Percentiles rank a stretch among this genome's conserved stretches.
phyloP scores from a whole-genome alignment of 768 basidiomycete species.

The Butyriboletus loyo region DNA sequence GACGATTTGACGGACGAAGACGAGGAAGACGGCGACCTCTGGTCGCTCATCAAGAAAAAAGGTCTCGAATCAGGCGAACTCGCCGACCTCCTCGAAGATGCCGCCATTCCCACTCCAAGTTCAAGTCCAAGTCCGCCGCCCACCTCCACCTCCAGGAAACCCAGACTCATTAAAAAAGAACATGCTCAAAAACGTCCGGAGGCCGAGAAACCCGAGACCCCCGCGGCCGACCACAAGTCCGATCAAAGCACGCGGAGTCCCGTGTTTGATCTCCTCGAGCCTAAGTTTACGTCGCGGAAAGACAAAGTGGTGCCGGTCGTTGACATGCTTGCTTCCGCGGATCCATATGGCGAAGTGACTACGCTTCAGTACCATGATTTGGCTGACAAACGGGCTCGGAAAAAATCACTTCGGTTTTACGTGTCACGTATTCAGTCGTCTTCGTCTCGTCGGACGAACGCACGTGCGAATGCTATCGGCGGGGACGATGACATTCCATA shows the following conservation, averaged over 20 bases:
- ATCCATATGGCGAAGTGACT: conserved; percentile 71
- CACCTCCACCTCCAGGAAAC: background rate
- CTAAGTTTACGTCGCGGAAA: conserved; percentile 43
- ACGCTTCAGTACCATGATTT: conserved; percentile 68
- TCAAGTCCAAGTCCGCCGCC: conserved; percentile 14
- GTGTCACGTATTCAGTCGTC: conserved; percentile 87
- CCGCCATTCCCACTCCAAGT: conserved; percentile 20
- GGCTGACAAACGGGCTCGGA: conserved; percentile 78
- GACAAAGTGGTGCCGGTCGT: conserved; percentile 3
- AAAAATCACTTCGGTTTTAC: conserved; percentile 87
- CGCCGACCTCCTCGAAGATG: conserved; percentile 54
- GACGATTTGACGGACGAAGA: conserved; percentile 38
- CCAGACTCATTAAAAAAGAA: conserved; percentile 8
- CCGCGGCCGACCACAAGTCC: conserved; percentile 12
- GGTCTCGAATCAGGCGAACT: conserved; percentile 49
- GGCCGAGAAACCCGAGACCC: conserved; percentile 64
- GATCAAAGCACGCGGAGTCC: conserved; percentile 29
- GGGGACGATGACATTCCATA: conserved; percentile 98
- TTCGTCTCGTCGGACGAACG: conserved; percentile 68
- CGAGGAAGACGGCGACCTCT: conserved; percentile 41
- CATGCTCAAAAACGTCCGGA: conserved; percentile 28
- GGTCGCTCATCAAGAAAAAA: conserved; percentile 39
- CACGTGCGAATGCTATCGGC: conserved; percentile 64
- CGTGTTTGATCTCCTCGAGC: conserved; percentile 78
- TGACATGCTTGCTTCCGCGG: conserved; percentile 7